These are phyloP conservation scores for Leccinum pellstonianum DNA, from an alignment of 768 basidiomycete genomes.

Conservation along the genomic window DNA sequence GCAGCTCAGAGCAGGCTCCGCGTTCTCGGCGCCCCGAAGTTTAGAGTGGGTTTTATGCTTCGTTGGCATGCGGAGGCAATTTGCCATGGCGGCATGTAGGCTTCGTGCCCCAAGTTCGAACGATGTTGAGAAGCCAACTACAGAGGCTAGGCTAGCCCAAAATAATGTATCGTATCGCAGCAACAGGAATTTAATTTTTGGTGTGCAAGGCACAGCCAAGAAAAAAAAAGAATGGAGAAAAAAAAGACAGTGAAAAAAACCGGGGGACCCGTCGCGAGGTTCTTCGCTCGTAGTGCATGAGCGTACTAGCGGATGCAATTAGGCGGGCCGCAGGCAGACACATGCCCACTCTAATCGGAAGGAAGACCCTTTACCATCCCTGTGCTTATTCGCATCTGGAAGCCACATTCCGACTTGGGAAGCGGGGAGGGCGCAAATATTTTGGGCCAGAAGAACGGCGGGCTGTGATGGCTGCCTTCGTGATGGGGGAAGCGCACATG, in stretches of 20 bases:
- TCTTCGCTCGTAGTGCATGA: slow-evolving; percentile 23
- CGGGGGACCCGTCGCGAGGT: slow-evolving; percentile 8
- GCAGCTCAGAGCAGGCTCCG: slow-evolving; percentile 26
- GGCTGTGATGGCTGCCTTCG: slow-evolving; percentile 19
- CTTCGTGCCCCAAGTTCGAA: slow-evolving; percentile 8
- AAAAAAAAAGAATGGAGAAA: neutral
- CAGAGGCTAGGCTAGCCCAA: slow-evolving; percentile 9
- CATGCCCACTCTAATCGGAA: slow-evolving; percentile 22
- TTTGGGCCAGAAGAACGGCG: slow-evolving; percentile 16
- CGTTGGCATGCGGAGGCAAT: neutral
- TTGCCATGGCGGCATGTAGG: slow-evolving; percentile 4
- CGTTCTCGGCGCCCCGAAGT: slow-evolving; percentile 11
- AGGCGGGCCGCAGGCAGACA: slow-evolving; percentile 32
- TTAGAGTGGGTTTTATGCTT: neutral
- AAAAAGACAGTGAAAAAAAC: neutral
- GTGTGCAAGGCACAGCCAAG: slow-evolving; percentile 20
- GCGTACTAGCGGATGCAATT: slow-evolving; percentile 24
- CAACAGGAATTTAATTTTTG: slow-evolving; percentile 11
- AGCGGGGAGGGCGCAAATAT: slow-evolving; percentile 10
- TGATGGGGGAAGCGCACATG: slow-evolving; percentile 10
- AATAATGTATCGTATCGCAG: neutral
- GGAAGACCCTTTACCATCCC: slow-evolving; percentile 26
- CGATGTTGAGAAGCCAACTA: neutral
- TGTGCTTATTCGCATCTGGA: slow-evolving; percentile 19
- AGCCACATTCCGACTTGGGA: slow-evolving; percentile 13